These are phyloP conservation scores for Diversispora eburnea DNA, from an alignment of 192 early-diverging fungal genomes.

Conservation along the genomic window DNA sequence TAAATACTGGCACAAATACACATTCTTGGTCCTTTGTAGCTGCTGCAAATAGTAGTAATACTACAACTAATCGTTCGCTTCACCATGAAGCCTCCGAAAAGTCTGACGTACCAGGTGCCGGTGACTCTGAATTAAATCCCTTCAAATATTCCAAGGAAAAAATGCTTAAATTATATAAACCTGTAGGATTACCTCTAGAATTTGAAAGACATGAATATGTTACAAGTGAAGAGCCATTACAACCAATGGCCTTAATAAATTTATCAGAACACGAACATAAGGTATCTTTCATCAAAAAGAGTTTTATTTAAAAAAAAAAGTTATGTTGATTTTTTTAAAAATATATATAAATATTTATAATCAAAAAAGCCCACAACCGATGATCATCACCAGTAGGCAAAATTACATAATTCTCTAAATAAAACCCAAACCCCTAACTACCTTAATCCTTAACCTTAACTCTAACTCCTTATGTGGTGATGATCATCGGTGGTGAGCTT, in stretches of 20 bases:
- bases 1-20: conserved; percentile 22
- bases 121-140: conserved; percentile 40
- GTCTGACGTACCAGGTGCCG: conserved; percentile 24
- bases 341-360: background rate
- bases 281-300: conserved; percentile 33
- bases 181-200: conserved; percentile 52
- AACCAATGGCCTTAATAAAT: conserved; percentile 56
- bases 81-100: conserved; percentile 20
- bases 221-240: conserved; percentile 54
- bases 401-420: no score
- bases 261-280: conserved; percentile 62
- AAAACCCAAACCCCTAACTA: no score
- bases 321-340: background rate
- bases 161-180: conserved; percentile 69
- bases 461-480: no score
- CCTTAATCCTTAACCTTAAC: no score
- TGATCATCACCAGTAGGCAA: no score
- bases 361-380: no score
- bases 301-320: background rate
- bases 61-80: conserved; percentile 27
- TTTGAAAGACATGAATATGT: conserved; percentile 68
- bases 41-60: conserved; percentile 25
- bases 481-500: no score
- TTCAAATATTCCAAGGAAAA: conserved; percentile 72
- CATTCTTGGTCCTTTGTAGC: conserved; percentile 32